Percentiles rank a stretch among this genome's conserved stretches.
phyloP scores from a whole-genome alignment of 1,139 yeast genomes.

The Petasospora rhodanensis region DNA sequence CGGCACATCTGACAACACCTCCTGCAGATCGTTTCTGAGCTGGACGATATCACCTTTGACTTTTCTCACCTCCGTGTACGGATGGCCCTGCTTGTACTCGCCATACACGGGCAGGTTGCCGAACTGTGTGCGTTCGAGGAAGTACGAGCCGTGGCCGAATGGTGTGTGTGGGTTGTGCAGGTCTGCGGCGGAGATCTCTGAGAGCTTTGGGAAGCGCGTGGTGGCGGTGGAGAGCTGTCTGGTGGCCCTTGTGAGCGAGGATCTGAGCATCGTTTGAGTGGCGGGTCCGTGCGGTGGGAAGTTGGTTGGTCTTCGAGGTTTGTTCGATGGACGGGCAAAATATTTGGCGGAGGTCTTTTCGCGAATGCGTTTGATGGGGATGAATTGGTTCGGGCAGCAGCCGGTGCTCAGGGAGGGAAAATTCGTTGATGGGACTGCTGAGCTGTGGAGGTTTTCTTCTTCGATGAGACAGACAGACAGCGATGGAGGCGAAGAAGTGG shows the following conservation, averaged over 20 bases:
- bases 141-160: conserved; percentile 44
- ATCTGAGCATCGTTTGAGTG: conserved; percentile 14
- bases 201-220: conserved; percentile 26
- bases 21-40: conserved; percentile 55
- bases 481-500: too few relatives aligned
- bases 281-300: too few relatives aligned
- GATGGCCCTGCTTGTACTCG: conserved; percentile 45
- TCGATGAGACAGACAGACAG: too few relatives aligned
- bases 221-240: conserved; percentile 3
- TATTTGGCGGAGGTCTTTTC: too few relatives aligned
- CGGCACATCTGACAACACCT: conserved; percentile 40
- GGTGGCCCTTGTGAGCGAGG: conserved; percentile 3
- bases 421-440: too few relatives aligned
- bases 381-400: too few relatives aligned
- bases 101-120: conserved; percentile 71
- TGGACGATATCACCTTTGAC: conserved; percentile 57
- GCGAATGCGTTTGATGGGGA: too few relatives aligned
- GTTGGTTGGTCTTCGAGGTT: too few relatives aligned
- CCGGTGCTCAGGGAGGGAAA: too few relatives aligned
- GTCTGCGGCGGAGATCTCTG: conserved; percentile 27
- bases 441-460: too few relatives aligned
- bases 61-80: conserved; percentile 57
- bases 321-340: too few relatives aligned
- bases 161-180: conserved; percentile 27
- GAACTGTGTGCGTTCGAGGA: conserved; percentile 47